These are phyloP conservation scores for Fusarium oligoseptatum DNA, from an alignment of 2,329 filamentous ascomycete species.

Conservation along the genomic window DNA sequence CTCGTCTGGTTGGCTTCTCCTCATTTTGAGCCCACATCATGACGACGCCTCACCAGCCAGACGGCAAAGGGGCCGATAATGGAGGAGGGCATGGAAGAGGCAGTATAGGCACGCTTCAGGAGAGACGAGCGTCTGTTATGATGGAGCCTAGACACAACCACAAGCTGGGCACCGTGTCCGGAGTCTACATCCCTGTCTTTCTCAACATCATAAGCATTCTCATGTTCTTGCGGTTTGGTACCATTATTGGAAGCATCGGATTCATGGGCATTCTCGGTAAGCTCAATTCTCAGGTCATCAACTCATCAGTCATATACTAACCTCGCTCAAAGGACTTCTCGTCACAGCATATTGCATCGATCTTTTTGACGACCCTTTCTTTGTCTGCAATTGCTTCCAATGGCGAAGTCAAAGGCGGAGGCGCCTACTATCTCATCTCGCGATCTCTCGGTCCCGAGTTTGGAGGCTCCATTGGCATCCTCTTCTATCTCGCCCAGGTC, in stretches of 20 bases:
- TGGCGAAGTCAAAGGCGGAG: slow-evolving; percentile 87
- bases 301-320: background rate
- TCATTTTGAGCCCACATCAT: slow-evolving; percentile 24
- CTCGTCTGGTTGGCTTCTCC: slow-evolving; percentile 27
- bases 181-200: slow-evolving; percentile 89
- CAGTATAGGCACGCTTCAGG: slow-evolving; percentile 19
- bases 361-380: slow-evolving; percentile 85
- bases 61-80: slow-evolving; percentile 30
- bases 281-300: slow-evolving; percentile 34
- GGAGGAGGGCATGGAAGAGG: slow-evolving; percentile 16
- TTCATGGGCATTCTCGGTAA: slow-evolving; percentile 83
- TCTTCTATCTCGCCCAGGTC: slow-evolving; percentile 92
- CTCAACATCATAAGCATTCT: slow-evolving; percentile 91
- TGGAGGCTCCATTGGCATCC: slow-evolving; percentile 86
- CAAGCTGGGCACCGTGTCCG: slow-evolving; percentile 82
- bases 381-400: slow-evolving; percentile 92
- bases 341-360: slow-evolving; percentile 83
- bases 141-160: slow-evolving; percentile 56
- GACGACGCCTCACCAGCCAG: slow-evolving; percentile 37
- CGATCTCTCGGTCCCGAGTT: slow-evolving; percentile 89
- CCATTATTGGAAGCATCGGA: slow-evolving; percentile 85
- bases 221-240: slow-evolving; percentile 91
- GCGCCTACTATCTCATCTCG: slow-evolving; percentile 91
- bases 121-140: slow-evolving; percentile 41
- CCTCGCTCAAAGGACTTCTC: slow-evolving; percentile 70